Evolutionary conservation across 169 alveolate species (phyloP).

Genomic region (Cryptosporidium muris): DNA sequence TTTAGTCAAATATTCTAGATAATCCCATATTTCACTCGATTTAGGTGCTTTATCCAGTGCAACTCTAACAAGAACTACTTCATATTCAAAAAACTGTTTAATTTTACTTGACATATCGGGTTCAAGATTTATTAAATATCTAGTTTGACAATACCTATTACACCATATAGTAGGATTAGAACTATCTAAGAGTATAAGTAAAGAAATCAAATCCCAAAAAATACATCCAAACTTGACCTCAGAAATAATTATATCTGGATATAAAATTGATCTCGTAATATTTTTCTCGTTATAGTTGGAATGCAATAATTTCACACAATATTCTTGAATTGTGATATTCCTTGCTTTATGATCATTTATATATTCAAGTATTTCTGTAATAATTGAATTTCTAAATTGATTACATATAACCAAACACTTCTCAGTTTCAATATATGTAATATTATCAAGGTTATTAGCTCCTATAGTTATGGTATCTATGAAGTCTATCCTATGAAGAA

Average conservation of each 20-base stretch:
- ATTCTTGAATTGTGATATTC: not conserved
- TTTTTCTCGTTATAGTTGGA: not conserved
- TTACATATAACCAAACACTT: constrained; percentile 11
- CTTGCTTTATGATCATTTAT: not conserved
- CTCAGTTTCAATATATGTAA: constrained; percentile 10
- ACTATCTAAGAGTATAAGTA: constrained; percentile 38
- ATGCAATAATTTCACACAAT: not conserved
- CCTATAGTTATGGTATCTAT: too few species aligned
- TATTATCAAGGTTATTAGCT: not conserved
- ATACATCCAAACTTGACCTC: constrained; percentile 1
- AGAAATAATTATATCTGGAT: not conserved
- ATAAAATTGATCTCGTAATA: not conserved
- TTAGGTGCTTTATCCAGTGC: constrained; percentile 31
- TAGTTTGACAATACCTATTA: constrained; percentile 10
- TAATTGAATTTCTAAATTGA: not conserved
- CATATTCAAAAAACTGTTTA: constrained; percentile 12
- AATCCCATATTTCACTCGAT: constrained; percentile 51
- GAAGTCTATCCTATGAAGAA: too few species aligned
- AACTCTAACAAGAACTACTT: constrained; percentile 7
- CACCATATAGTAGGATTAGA: constrained; percentile 41
- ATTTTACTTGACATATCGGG: not conserved
- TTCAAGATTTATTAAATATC: not conserved
- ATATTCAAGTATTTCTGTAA: constrained; percentile 30
- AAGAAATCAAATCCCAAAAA: constrained; percentile 51
- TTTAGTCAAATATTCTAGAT: constrained; percentile 16